Percentiles rank a stretch among this genome's conserved stretches.
These are phyloP conservation scores for Apophysomyces ossiformis DNA, from an alignment of 371 early-diverging fungal species.

Conservation along the genomic window DNA sequence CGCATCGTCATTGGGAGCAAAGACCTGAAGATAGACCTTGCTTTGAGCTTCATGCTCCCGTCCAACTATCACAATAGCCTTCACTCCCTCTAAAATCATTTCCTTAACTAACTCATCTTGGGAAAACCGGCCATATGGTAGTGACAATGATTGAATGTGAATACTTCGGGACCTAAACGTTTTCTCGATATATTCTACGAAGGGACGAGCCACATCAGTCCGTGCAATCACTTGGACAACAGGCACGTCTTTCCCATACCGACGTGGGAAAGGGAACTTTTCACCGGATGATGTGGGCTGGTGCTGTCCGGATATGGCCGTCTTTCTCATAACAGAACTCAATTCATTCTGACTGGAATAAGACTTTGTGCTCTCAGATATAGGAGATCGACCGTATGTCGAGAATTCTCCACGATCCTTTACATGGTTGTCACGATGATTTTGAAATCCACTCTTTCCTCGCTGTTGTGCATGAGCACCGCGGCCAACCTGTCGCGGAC, in stretches of 20 bases:
- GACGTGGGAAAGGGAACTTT: conserved; percentile 4
- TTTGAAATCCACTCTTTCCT: not conserved
- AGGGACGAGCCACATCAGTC: conserved; percentile 17
- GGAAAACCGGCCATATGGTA: conserved; percentile 19
- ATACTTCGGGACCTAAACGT: conserved; percentile 18
- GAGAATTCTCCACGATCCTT: conserved; percentile 5
- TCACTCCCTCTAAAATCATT: conserved; percentile 58
- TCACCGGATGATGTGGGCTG: conserved; percentile 2
- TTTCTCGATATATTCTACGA: conserved; percentile 24
- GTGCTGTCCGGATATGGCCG: not conserved
- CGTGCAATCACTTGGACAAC: conserved; percentile 25
- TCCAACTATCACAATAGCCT: conserved; percentile 55
- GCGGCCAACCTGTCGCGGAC: not conserved
- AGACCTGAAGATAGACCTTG: conserved; percentile 35
- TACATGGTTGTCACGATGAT: not conserved
- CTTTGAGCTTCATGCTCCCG: conserved; percentile 34
- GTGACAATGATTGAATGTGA: conserved; percentile 14
- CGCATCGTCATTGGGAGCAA: conserved; percentile 23
- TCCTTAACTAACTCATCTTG: conserved; percentile 17
- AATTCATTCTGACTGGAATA: not conserved
- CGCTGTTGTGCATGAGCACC: not conserved
- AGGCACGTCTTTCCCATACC: conserved; percentile 19
- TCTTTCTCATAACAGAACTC: conserved; percentile 3
- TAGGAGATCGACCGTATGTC: conserved; percentile 4
- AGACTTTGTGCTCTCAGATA: conserved; percentile 1